Evolutionary conservation across 768 basidiomycete species (phyloP).

Genomic region (Trametes gibbosa): DNA sequence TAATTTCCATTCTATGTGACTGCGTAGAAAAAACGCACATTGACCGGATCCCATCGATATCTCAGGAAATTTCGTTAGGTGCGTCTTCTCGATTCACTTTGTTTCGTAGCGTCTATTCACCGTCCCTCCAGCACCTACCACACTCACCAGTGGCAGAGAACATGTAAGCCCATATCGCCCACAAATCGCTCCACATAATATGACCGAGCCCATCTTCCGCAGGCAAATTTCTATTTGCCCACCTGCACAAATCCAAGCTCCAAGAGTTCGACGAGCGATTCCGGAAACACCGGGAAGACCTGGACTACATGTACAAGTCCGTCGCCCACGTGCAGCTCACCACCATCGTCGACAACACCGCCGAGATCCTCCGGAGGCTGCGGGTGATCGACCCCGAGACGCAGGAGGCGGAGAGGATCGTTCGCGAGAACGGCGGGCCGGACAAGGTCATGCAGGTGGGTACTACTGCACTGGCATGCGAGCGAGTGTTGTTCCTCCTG

Average conservation of each 20-base stretch:
- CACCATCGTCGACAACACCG: neutral
- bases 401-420: neutral
- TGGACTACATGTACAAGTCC: neutral
- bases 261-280: neutral
- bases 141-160: neutral
- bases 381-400: neutral
- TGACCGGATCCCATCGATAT: too few relatives aligned
- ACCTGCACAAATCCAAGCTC: neutral
- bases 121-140: neutral
- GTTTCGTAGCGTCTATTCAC: neutral
- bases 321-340: neutral
- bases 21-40: too few relatives aligned
- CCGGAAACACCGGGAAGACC: neutral
- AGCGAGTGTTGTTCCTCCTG: too few relatives aligned
- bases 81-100: neutral
- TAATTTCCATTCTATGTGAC: too few relatives aligned
- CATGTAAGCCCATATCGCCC: neutral
- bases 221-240: constrained; percentile 1
- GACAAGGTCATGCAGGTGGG: neutral
- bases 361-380: neutral
- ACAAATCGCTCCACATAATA: neutral
- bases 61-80: neutral
- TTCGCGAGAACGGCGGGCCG: neutral
- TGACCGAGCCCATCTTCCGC: neutral
- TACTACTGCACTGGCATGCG: neutral